Base-by-base conservation (phyloP, 2,329 filamentous ascomycete species). In the Corniculantispora saksenae region DNA sequence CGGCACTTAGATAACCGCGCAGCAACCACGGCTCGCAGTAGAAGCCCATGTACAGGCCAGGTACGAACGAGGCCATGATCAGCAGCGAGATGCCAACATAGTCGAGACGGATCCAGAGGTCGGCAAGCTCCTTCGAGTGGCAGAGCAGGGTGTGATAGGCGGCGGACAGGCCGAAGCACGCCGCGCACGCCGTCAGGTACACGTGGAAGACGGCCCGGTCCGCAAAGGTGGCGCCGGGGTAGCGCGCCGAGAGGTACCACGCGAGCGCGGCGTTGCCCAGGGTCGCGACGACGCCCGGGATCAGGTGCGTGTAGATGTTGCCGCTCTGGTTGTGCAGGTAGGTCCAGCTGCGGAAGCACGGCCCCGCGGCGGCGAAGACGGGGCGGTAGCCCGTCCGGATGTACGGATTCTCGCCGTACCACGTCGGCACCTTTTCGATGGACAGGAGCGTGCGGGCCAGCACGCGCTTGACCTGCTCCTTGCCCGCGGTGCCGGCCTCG, bases 321-420 rank as follows among this genome's bases (percentile, higher is more conserved):
- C 72, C 67, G 13, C 72, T 72, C 66, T 77, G 72, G 66, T 76
- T 77, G 69, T 77, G 74, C n/a, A 75, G 68, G 69, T 80, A 79
- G 5, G 70, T 64, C 73, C 76, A 78, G 67, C 80, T 83, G 19
- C 69, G 62, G 61, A 83, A 69, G 66, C 76, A 83, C 9, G 65
- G 68, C 3, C 55, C 61, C 17, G 70, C 69, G 0, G 80, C 82
- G 51, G 74, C 69, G 10, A 76, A 78, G 15, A 77, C 75, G 10
- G 78, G 78, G 17, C 81, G 79, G 67, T 83, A 84, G 25, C 79
- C 80, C 8, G 73, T 70, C 29, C 72, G 71, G 61, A 82, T 79
- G 67, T 75, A 79, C 10, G 71, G 68, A 66, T 82, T 83, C 67
- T 79, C 74, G 65, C 78, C 75, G 62, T 77, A 75, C 80, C 81